These are phyloP conservation scores for Escovopsis sp. DNA, from an alignment of 2,329 filamentous ascomycete genomes.

Conservation along the genomic window DNA sequence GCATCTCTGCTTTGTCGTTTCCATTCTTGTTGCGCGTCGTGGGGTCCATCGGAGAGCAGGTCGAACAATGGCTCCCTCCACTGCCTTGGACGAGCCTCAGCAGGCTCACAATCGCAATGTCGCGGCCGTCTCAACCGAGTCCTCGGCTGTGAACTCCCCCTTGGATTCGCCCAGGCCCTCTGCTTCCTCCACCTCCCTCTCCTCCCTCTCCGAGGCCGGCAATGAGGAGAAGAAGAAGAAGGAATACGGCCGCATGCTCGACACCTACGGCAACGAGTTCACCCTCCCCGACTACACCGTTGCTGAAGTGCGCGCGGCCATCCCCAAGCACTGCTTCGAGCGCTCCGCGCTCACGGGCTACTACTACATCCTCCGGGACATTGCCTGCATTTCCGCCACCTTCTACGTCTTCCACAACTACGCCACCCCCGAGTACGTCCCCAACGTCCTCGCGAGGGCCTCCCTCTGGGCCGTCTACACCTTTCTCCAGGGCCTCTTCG, in stretches of 20 bases:
- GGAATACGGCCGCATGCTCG: conserved; percentile 53
- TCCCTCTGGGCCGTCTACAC: conserved; percentile 53
- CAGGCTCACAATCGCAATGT: conserved; percentile 33
- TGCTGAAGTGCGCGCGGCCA: conserved; percentile 93
- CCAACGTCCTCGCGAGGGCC: conserved; percentile 51
- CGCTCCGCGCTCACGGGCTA: conserved; percentile 64
- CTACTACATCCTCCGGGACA: conserved; percentile 71
- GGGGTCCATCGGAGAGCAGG: too few species aligned
- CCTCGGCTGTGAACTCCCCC: conserved; percentile 43
- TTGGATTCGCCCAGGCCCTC: conserved; percentile 45
- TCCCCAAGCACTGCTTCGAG: conserved; percentile 94
- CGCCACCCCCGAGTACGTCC: conserved; percentile 71
- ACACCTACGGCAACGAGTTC: conserved; percentile 93
- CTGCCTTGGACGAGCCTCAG: conserved; percentile 23
- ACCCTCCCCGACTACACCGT: conserved; percentile 89
- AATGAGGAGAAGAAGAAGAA: conserved; percentile 25
- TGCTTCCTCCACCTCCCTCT: conserved; percentile 80
- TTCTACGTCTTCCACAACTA: conserved; percentile 85
- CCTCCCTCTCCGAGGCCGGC: conserved; percentile 63
- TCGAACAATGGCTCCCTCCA: conserved; percentile 16
- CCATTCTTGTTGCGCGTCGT: too few species aligned
- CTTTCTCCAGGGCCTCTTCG: conserved; percentile 80
- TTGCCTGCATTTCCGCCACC: conserved; percentile 54
- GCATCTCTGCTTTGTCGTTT: too few species aligned
- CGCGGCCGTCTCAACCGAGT: conserved; percentile 36